Evolutionary conservation across 2,329 filamentous ascomycete species (phyloP).

Genomic region (Epichloe uncinata): DNA sequence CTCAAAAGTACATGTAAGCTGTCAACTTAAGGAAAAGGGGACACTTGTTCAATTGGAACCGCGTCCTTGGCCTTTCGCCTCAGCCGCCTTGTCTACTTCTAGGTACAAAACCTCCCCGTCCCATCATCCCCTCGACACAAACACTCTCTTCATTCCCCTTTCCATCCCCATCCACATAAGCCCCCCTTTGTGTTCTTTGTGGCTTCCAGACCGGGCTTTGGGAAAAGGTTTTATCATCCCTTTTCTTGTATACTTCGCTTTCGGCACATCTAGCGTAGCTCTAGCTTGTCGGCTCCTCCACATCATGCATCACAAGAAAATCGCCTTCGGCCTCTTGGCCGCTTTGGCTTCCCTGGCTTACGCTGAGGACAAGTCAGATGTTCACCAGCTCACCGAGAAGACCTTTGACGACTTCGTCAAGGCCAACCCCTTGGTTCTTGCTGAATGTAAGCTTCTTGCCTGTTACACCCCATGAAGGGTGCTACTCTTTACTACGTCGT

Average conservation of each 20-base stretch:
- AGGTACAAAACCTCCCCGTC: constrained; percentile 23
- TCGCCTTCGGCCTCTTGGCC: constrained; percentile 41
- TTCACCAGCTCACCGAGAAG: constrained; percentile 71
- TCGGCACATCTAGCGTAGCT: background rate
- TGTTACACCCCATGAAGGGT: too few relatives aligned
- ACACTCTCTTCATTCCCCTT: constrained; percentile 7
- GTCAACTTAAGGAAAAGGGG: constrained; percentile 18
- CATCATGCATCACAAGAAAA: constrained; percentile 36
- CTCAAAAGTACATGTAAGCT: background rate
- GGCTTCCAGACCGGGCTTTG: background rate
- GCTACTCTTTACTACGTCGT: background rate
- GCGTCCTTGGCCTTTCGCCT: constrained; percentile 10
- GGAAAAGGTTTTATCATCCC: background rate
- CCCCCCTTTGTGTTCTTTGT: constrained; percentile 4
- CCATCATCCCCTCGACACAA: constrained; percentile 6
- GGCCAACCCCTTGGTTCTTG: constrained; percentile 76
- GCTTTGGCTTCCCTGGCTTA: constrained; percentile 44
- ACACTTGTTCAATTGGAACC: constrained; percentile 31
- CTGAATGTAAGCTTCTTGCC: constrained; percentile 63
- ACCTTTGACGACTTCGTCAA: constrained; percentile 80
- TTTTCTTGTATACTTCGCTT: background rate
- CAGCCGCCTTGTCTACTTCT: background rate
- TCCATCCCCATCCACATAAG: constrained; percentile 6
- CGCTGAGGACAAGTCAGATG: constrained; percentile 54
- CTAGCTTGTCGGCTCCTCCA: background rate